A percentile compares a stretch with the other conserved stretches of the same genome.
These are phyloP conservation scores for Globisporangium spiculum DNA, from an alignment of 352 stramenopile genomes.

Conservation along the genomic window DNA sequence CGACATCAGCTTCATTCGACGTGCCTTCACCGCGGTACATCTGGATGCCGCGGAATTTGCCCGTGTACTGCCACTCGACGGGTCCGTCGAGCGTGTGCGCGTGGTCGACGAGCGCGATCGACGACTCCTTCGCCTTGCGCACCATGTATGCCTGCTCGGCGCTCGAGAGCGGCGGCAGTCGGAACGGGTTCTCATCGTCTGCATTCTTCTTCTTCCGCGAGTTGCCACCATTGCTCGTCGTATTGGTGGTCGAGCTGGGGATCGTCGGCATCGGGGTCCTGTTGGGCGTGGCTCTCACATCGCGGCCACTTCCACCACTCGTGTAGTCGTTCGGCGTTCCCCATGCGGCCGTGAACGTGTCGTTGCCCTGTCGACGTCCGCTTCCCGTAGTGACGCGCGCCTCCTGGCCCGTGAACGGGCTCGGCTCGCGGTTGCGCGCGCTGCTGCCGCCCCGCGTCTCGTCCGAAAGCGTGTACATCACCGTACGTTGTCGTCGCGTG, in stretches of 20 bases:
- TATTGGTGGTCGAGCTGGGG: neutral
- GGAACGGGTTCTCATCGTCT: slow-evolving; percentile 17
- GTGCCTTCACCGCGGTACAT: slow-evolving; percentile 80
- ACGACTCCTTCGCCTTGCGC: slow-evolving; percentile 66
- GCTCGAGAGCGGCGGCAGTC: slow-evolving; percentile 29
- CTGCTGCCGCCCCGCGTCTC: slow-evolving; percentile 11
- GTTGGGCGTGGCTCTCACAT: neutral
- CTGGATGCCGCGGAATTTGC: slow-evolving; percentile 69
- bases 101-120: slow-evolving; percentile 62
- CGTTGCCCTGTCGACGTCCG: slow-evolving; percentile 12
- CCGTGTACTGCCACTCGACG: slow-evolving; percentile 74
- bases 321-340: slow-evolving; percentile 1
- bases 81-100: slow-evolving; percentile 70
- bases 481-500: neutral
- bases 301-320: neutral
- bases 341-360: slow-evolving; percentile 17
- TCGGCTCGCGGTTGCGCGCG: slow-evolving; percentile 17
- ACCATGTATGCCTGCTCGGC: slow-evolving; percentile 61
- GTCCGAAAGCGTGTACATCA: slow-evolving; percentile 18
- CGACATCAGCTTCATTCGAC: slow-evolving; percentile 23
- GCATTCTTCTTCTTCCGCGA: slow-evolving; percentile 12
- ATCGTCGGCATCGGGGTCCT: neutral
- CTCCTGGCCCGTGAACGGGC: slow-evolving; percentile 9
- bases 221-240: neutral
- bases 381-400: neutral